Base-by-base conservation (phyloP, 768 basidiomycete genomes). In the Pilatotrama ljubarskyi region DNA sequence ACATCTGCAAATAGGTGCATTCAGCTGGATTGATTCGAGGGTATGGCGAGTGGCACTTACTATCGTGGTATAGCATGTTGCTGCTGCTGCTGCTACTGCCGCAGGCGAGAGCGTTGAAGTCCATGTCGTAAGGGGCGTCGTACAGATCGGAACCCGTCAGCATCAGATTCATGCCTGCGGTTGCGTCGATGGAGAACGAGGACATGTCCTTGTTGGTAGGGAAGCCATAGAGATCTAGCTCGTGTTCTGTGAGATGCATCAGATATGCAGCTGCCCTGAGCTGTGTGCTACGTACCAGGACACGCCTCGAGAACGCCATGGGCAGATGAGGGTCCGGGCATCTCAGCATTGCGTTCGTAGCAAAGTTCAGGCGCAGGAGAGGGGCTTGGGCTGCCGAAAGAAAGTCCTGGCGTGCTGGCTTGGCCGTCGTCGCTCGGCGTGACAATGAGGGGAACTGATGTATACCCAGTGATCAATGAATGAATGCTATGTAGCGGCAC, bases 371-470 rank as follows among this genome's bases (percentile, higher is more conserved):
- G 29, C 13, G 58, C 38, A 9, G 51, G 58, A 6, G 43, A 40
- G 8, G 58, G 58, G 43, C 58, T 59, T 6, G 51, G 35, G 58
- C 58, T 59, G 44, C 24, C 17, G 26, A 46, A 48, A 10, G 58
- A 40, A n/a, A 59, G 44, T 15, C 51, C 43, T 2, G 58, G 58
- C 9, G 58, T 59, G n/a, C 51, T 59, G 10, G 51, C 51, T 13
- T 48, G 10, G 25, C 53, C 48, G 18, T 43, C 52, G n/a, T 43
- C 22, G 41, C 37, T 38, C 2, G 59, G 24, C 20, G 51, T 32
- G 25, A 40, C 49, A 24, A 43, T 35, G 20, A 49, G 15, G 1
- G 44, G 38, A 14, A 60, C 35, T 11, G 48, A 38, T 54, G 38
- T 17, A 24, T 5, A 14, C 7, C 32, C 18, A 37, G 3, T 15